Base-by-base conservation (phyloP, 306 rosid genomes). In the Vigna nakashimae region DNA sequence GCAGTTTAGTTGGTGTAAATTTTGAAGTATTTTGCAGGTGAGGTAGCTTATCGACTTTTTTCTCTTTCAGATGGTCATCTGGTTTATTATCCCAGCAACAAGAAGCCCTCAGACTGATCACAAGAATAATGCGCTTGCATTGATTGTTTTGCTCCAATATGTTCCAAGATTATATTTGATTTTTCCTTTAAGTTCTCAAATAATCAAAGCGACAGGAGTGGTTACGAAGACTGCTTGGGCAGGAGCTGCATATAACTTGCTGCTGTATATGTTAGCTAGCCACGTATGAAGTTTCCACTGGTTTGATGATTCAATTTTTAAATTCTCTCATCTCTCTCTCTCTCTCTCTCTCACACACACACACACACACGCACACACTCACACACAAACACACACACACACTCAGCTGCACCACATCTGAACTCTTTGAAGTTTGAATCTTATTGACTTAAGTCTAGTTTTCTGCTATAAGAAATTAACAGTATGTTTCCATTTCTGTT, bases 171-270 rank as follows among this genome's bases (percentile, higher is more conserved):
- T 95, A 78, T 92, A 95, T 92, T 83, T 92, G 91, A 95, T 95
- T 75, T 95, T 95, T 81, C 98, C 98, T 1, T 74, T 92, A 65
- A 92, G 99, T 83, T 86, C 92, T 42, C 92, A 95, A 83, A 84
- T 95, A 82, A 85, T 95, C 69, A 95, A 91, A 85, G 99, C 99
- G 81, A 92, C 97, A 42, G 99, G 99, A 83, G 88, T 92, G 80
- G 98, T 95, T 60, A 95, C 98, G n/a, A 95, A 92, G 84, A 95
- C 98, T 77, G 99, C 99, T 53, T 95, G 98, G 97, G 99, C 98
- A 34, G 99, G 99, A 51, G 99, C 99, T 65, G 99, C 99, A 16
- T 95, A 95, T 83, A 95, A 95, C 86, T 91, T 95, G 60, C 84
- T 95, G 72, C 81, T 95, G 52, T 95, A 88, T 80, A 95, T 95